Percentiles rank a stretch among this genome's conserved stretches.
phyloP scores from a whole-genome alignment of 352 stramenopile genomes.

The Globisporangium echinulatum region DNA sequence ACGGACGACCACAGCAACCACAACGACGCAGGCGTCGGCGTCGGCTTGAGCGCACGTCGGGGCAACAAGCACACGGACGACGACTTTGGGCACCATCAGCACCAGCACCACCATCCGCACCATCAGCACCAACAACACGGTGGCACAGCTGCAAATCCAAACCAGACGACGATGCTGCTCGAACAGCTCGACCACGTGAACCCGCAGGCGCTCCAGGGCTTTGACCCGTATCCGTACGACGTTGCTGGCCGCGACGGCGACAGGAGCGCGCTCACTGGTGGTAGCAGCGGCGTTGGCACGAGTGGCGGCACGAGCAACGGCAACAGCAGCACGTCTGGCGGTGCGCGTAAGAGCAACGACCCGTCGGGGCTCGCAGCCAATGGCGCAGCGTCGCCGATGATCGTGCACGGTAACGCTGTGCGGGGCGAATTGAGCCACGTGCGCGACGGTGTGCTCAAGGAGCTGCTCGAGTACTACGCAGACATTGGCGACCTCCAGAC shows the following conservation, averaged over 20 bases:
- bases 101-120: neutral
- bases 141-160: slow-evolving; percentile 24
- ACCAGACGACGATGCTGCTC: slow-evolving; percentile 69
- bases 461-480: slow-evolving; percentile 84
- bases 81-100: neutral
- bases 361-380: slow-evolving; percentile 19
- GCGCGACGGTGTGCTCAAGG: slow-evolving; percentile 71
- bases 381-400: slow-evolving; percentile 35
- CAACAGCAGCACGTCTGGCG: neutral
- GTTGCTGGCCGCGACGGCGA: slow-evolving; percentile 20
- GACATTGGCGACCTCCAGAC: slow-evolving; percentile 84
- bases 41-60: slow-evolving; percentile 3
- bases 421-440: slow-evolving; percentile 69
- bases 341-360: slow-evolving; percentile 17
- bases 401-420: slow-evolving; percentile 71
- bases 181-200: slow-evolving; percentile 85
- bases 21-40: slow-evolving; percentile 6
- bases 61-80: slow-evolving; percentile 14
- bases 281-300: neutral
- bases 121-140: neutral
- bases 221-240: slow-evolving; percentile 82
- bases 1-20: slow-evolving; percentile 17
- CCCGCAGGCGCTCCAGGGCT: slow-evolving; percentile 81
- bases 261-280: neutral
- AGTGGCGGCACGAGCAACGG: neutral